Base-by-base conservation (phyloP, 2,329 filamentous ascomycete species). In the Xylaria sp. region DNA sequence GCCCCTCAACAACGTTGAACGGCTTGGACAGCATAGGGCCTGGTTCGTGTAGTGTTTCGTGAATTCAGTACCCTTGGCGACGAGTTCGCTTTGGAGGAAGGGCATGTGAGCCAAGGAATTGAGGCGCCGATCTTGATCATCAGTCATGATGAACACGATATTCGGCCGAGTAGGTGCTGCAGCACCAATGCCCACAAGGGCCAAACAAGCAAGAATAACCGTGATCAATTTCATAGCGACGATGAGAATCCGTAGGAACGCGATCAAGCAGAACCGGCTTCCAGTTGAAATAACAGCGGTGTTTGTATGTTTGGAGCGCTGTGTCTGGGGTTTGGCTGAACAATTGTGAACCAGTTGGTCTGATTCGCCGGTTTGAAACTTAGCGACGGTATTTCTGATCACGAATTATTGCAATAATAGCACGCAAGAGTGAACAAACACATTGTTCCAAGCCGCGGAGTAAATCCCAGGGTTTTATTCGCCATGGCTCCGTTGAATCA, bases 1-100 rank as follows among this genome's bases (percentile, higher is more conserved):
- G 2, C 76, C 76, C 0, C 71, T 65, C 31, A 76, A 58, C 20
- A 77, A n/a, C 1, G 72, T 64, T 6, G 72, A 73, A 11, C 77
- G 68, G n/a, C 65, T 71, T 1, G 76, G 76, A 56, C 76, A 78
- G 69, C 76, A 78, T 17, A 73, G 64, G 4, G 75, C 70, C 6
- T 65, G 65, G 1, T 74, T 77, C n/a, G 67, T 70, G 59, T 73
- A 77, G 65, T 78, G 76, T 7, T 76, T 74, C 23, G 71, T 67
- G 59, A 74, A 77, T 9, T 70, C 64, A 2, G 68, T 68, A 2
- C 76, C 76, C 60, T 76, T 74, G 9, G 60, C 69, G 10, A 70
- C 62, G 3, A 78, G 44, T 23, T 75, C 67, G 11, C 51, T 56
- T n/a, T 78, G 70, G 3, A 77, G 64, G 10, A 62, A 4, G 3